Base-by-base conservation (phyloP, 1,139 yeast species). In the Kurtzmaniella quercitrusa region DNA sequence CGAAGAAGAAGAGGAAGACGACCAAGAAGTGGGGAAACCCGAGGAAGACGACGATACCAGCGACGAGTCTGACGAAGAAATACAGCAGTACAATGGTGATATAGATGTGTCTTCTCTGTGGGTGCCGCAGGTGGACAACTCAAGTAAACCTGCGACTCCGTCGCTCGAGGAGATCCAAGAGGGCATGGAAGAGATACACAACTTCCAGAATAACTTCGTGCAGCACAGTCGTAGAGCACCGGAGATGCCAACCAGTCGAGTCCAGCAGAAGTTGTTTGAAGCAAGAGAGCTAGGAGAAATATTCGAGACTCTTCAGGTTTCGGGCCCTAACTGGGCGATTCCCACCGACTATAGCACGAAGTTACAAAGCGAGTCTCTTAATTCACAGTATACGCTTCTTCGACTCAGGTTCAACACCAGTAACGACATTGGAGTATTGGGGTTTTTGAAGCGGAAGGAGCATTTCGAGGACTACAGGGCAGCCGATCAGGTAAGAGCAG, bases 341-440 rank as follows among this genome's bases (percentile, higher is more conserved):
- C 47, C 56, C 9, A 46, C 40, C 23, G 54, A 56, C 37, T 56
- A 63, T 45, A 53, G 58, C 27, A 57, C 62, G 41, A 66, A 60
- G 42, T 68, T 68, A 33, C 74, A 68, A 46, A 63, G 70, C 46
- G 76, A 72, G 47, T 63, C 68, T 2, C 56, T 72, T 3, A 50
- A 56, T 39, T 60, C 68, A 3, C 73, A 71, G 43, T 71, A 69
- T 53, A 68, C 64, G 10, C 60, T 64, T 12, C 62, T 72, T n/a
- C 51, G 76, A 34, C 55, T 70, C 17, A 50, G 76, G 37, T 72
- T 68, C 43, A 56, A 68, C 3, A 57, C 60, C 14, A 47, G 49
- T 44, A 46, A 50, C 5, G 48, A 51, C 27, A 49, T 50, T 19
- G 63, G 63, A 0, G 52, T 57, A 14, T 40, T 57, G 37, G 63